Base-by-base conservation (phyloP, 225 moss, liverwort and hornwort genomes). In the Polytrichum commune region DNA sequence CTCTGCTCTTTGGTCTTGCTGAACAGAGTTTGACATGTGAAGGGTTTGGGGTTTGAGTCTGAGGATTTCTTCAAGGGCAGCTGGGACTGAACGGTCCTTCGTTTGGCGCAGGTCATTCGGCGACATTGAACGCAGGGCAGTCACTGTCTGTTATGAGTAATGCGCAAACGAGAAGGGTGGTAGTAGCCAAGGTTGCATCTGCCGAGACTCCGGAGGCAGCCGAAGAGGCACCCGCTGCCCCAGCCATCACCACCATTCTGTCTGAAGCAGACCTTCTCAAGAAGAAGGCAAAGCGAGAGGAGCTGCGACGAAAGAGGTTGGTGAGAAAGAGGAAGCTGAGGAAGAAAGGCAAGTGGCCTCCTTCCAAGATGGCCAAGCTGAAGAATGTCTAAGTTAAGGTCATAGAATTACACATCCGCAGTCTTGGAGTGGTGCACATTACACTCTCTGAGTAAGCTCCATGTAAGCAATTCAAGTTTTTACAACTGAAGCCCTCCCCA, bases 311-410 rank as follows among this genome's bases (percentile, higher is more conserved):
- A 55, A 93, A 85, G 72, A 79, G 87, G 72, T 72, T 93, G 68
- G 83, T 93, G 32, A 84, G 85, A 64, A 93, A 93, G 89, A 85
- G 91, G 69, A 91, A 91, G 74, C 82, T 91, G 16, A 84, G 93
- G 85, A 93, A 91, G 85, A 93, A 93, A 82, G 93, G 93, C 64
- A 89, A 79, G 46, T 93, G 91, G 93, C 89, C 93, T 66, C 91
- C 91, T 71, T 91, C 86, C 68, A 93, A 93, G 79, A 82, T 93
- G 91, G 83, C 83, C 54, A 93, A 91, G 75, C 80, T 84, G 4
- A 83, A 86, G 78, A 93, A 90, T 76, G 89, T 93, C 62, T 93
- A 89, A 83, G 63, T 66, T 93, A 89, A 89, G 46, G 13, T 46
- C 46, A 46, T 16, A 46, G 16, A 46, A 46, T 46, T 13, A 46